Percentiles rank a stretch among this genome's conserved stretches.
Conservation (phyloP, 306 rosid genomes). For the Fagus sylvatica region DNA sequence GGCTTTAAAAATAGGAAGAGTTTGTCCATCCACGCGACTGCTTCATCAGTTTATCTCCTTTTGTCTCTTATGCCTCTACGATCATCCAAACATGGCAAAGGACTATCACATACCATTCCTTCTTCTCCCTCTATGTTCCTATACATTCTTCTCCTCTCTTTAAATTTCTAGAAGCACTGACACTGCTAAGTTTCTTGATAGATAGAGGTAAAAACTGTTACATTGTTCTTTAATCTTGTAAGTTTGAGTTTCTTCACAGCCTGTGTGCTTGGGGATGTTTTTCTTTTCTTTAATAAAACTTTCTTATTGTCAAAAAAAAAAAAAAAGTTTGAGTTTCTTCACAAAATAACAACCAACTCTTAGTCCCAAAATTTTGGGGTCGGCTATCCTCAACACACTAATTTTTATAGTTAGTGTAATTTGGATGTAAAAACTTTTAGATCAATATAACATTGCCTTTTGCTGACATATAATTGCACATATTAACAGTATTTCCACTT, state of each 20-base stretch:
- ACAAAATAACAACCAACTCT: no score
- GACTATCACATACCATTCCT: not conserved
- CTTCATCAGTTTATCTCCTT: not conserved
- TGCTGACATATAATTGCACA: not conserved
- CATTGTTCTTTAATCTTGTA: not conserved
- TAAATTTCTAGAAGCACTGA: no score
- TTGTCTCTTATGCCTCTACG: not conserved
- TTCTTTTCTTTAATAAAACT: no score
- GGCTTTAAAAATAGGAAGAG: not conserved
- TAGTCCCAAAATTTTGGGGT: no score
- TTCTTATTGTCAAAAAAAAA: no score
- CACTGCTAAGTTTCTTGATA: no score
- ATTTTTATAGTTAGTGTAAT: not conserved
- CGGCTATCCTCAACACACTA: no score
- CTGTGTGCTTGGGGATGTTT: no score
- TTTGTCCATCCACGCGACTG: not conserved
- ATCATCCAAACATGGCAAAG: not conserved
- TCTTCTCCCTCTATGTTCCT: not conserved
- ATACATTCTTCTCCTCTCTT: no score
- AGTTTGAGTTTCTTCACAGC: not conserved
- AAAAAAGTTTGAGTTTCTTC: not conserved
- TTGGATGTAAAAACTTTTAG: not conserved
- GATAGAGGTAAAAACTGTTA: not conserved
- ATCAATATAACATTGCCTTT: not conserved
- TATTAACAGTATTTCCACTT: not conserved